Base-by-base conservation (phyloP, 228 moss, liverwort and hornwort species). In the Sphagnum fallax region DNA sequence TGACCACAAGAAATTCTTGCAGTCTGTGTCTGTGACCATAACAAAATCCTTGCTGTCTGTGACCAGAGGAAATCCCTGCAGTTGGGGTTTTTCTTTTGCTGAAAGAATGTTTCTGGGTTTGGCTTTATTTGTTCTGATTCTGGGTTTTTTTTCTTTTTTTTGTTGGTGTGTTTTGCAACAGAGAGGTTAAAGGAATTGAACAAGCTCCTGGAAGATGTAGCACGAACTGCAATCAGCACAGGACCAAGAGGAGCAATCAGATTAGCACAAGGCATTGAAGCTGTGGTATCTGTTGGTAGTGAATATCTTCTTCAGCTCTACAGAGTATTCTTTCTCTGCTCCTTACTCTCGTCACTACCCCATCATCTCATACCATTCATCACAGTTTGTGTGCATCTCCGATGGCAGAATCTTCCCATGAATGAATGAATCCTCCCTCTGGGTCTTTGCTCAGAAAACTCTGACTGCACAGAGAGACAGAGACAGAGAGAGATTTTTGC, bases 251-350 rank as follows among this genome's bases (percentile, higher is more conserved):
- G 91, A 11, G 91, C 86, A 7, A 65, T 89, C 64, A 80, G 94
- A 71, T 73, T 94, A 61, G 89, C 81, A 16, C 94, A 94, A 79
- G 94, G 94, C 77, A 65, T 94, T 68, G 94, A 94, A 74, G 94
- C 94, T 67, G 82, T 91, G 60, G 85, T 81, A 63, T 84, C 88
- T 55, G 82, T 91, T 62, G 91, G 94, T 47, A 73, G 89, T 72
- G 94, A 94, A 82, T 94, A 89, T 79, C 73, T 94, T 47, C 72
- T 84, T 18, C 89, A 89, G 66, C 83, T 80, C 62, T 69, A 77
- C 16, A 75, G 75, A 13, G 84, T 84, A 78, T 6, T 57, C 16
- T 52, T 5, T 49, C 32, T 32, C 32, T 32, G 32, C 32, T 32
- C n/a, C 49, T 67, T 50, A 16, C 48, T 49, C 47, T 7, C 3